A percentile compares a stretch with the other conserved stretches of the same genome.
These are phyloP conservation scores for Phialophora tarda DNA, from an alignment of 2,329 filamentous ascomycete genomes.

Conservation along the genomic window DNA sequence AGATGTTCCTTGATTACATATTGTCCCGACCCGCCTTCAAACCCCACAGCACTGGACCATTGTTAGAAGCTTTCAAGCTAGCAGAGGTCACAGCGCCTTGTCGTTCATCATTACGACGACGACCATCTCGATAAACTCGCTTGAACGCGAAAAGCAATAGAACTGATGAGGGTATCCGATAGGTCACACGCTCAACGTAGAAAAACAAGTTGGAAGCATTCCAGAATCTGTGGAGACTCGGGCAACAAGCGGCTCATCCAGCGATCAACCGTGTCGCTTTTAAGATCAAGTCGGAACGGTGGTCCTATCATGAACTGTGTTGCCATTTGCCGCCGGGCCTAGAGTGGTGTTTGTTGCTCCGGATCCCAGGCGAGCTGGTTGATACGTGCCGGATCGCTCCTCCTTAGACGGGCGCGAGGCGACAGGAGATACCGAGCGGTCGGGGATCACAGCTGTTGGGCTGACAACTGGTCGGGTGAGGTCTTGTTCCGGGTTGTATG, in stretches of 20 bases:
- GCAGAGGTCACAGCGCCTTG: background rate
- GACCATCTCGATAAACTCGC: slow-evolving; percentile 5
- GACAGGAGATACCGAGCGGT: slow-evolving; percentile 19
- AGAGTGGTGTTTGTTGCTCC: slow-evolving; percentile 13
- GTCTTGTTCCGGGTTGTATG: slow-evolving; percentile 37
- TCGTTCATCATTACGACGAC: background rate
- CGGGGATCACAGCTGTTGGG: slow-evolving; percentile 35
- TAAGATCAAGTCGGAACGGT: slow-evolving; percentile 11
- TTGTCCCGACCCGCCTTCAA: background rate
- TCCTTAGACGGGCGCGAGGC: slow-evolving; percentile 28
- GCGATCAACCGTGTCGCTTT: background rate
- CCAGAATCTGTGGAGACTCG: background rate
- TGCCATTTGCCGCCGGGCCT: slow-evolving; percentile 9
- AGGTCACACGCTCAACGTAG: background rate
- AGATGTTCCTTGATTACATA: background rate
- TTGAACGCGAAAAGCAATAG: slow-evolving; percentile 19
- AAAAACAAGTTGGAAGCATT: background rate
- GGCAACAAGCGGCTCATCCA: background rate
- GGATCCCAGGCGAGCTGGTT: slow-evolving; percentile 18
- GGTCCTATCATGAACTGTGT: slow-evolving; percentile 25
- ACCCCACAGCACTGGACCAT: background rate
- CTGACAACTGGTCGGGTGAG: slow-evolving; percentile 37
- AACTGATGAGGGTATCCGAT: background rate
- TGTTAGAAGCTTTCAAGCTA: background rate
- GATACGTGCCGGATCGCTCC: slow-evolving; percentile 20